These are phyloP conservation scores for Funneliformis mosseae DNA, from an alignment of 192 early-diverging fungal genomes.

Conservation along the genomic window DNA sequence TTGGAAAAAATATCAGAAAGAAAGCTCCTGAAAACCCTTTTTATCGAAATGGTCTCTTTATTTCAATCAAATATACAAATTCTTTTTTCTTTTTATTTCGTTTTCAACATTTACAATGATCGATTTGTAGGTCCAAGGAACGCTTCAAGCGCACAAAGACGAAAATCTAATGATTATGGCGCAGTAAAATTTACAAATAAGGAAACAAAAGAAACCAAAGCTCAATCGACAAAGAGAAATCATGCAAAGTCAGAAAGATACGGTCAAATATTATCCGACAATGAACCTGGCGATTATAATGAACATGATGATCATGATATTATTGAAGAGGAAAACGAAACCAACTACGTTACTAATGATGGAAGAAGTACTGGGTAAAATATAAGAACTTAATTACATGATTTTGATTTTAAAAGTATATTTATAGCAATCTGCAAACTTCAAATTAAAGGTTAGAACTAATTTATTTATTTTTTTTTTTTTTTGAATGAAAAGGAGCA, in stretches of 20 bases:
- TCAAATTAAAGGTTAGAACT: too few relatives aligned
- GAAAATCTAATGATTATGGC: background rate
- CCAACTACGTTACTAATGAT: too few relatives aligned
- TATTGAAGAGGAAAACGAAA: background rate
- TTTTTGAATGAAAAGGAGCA: background rate
- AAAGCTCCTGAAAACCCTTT: background rate
- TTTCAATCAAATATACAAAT: background rate
- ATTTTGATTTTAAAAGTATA: background rate
- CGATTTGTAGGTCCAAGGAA: background rate
- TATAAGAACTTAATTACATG: background rate
- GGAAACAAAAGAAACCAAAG: background rate
- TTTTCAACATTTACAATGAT: background rate
- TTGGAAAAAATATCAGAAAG: background rate
- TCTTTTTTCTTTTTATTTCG: background rate
- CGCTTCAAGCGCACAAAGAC: too few relatives aligned
- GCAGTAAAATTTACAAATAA: background rate
- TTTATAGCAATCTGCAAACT: too few relatives aligned
- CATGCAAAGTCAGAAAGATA: background rate
- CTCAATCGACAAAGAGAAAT: background rate
- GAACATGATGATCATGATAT: background rate
- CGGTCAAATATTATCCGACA: background rate
- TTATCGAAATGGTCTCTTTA: background rate
- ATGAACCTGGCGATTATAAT: background rate
- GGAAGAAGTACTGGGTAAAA: background rate
- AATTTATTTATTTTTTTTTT: too few relatives aligned